phyloP scores from a whole-genome alignment of 768 basidiomycete genomes.

The Calvatia gigantea region DNA sequence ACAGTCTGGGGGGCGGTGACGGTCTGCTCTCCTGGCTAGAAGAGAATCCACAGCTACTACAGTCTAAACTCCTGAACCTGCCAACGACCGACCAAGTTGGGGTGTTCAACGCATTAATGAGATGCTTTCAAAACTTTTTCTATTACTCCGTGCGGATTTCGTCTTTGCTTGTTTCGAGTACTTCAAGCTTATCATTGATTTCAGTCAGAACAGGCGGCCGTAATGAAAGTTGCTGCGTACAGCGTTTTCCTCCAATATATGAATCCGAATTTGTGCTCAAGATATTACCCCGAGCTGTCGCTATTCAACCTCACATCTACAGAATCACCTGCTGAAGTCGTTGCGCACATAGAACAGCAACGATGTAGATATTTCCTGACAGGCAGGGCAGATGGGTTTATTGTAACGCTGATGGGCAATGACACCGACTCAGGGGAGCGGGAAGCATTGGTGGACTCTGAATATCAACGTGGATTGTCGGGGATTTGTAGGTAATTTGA shows the following conservation, averaged over 20 bases:
- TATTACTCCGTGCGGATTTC: neutral
- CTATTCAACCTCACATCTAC: neutral
- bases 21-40: neutral
- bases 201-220: neutral
- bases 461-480: neutral
- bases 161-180: neutral
- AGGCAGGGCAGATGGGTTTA: neutral
- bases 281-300: neutral
- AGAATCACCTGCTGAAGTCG: neutral
- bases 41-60: neutral
- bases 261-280: neutral
- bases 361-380: neutral
- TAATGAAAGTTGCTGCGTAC: neutral
- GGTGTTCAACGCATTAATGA: neutral
- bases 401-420: neutral
- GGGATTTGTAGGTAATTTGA: neutral
- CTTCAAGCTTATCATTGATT: neutral
- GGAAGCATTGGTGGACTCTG: neutral
- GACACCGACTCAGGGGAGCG: neutral
- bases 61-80: neutral
- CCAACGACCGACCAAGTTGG: neutral
- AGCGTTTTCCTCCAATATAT: neutral
- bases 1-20: neutral
- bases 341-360: neutral
- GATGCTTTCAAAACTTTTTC: neutral